Base-by-base conservation (phyloP, 495 filamentous ascomycete genomes). In the Pseudevernia furfuracea region DNA sequence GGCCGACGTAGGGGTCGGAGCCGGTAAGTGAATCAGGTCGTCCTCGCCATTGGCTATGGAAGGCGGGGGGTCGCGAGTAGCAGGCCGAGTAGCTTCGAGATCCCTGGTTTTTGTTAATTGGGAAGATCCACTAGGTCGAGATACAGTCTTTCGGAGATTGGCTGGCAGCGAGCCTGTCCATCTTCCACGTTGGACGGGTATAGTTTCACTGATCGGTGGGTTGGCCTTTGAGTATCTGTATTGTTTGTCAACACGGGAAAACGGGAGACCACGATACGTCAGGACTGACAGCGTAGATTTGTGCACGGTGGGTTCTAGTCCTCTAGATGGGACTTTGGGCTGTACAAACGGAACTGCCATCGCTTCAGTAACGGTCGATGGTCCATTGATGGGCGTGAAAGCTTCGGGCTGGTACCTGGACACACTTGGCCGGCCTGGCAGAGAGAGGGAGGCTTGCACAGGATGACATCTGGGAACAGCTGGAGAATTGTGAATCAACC, bases 1-100 rank as follows among this genome's bases (percentile, higher is more conserved):
- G 41, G 69, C 61, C 1, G 67, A 43, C 14, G 70, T 79, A 4
- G 81, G 77, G 1, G 60, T 36, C 1, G 84, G 81, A 0, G 69
- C 66, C 4, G 74, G 70, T 23, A 67, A 53, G 53, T 67, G 43
- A 65, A 48, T 61, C 65, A 66, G 56, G 30, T 32, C 25, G 7
- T 49, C 21, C 11, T 46, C 60, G 19, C 12, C 19, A 2, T 30
- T 25, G 19, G 4, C 23, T 19, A 53, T 17, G 15, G 17, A 55
- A 34, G 38, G n/a, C 48, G 49, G 36, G 25, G 4, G 17, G 43
- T 43, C 58, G 37, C 15, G 36, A 67, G n/a, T 38, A 21, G 41
- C 2, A 10, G 43, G 21, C 21, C 8, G 56, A 17, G 21, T n/a
- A n/a, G 57, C 8, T 17, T 59, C 48, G 39, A 30, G 39, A 14